Conservation (phyloP, 305 asterid genomes). For the Striga hermonthica region DNA sequence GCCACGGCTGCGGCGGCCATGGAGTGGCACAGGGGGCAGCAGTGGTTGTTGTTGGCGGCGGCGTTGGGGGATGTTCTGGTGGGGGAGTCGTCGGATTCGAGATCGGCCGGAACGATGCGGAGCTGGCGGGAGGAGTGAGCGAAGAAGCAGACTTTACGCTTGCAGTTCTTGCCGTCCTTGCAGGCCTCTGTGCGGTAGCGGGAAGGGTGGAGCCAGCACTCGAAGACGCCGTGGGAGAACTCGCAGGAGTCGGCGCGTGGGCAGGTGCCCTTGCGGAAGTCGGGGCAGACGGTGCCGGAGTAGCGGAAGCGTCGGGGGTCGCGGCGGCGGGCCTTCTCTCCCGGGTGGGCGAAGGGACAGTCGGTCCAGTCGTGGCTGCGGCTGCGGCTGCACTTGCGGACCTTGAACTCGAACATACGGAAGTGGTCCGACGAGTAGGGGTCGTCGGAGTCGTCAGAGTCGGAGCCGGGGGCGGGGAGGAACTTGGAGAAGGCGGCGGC, state of each 20-base stretch:
- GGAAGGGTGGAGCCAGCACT: constrained; percentile 81
- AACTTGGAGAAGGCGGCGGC: constrained; percentile 59
- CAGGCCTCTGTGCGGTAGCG: constrained; percentile 81
- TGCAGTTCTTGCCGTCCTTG: constrained; percentile 77
- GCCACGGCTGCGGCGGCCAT: constrained; percentile 21
- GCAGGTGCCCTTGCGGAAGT: constrained; percentile 63
- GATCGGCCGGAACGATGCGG: constrained; percentile 48
- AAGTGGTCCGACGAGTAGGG: constrained; percentile 77
- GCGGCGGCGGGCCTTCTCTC: constrained; percentile 80
- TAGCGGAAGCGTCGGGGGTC: constrained; percentile 67
- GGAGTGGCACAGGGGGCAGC: constrained; percentile 65
- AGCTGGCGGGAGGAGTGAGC: constrained; percentile 74
- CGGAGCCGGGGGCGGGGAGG: constrained; percentile 57
- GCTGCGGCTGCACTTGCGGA: constrained; percentile 73
- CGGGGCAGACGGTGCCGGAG: constrained; percentile 68
- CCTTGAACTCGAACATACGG: constrained; percentile 83
- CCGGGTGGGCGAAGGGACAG: constrained; percentile 88
- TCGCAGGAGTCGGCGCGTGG: constrained; percentile 64
- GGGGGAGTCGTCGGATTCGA: constrained; percentile 30
- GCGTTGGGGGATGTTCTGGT: constrained; percentile 12
- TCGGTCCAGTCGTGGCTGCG: constrained; percentile 95
- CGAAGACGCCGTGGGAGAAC: constrained; percentile 76
- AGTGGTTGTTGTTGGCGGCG: constrained; percentile 23
- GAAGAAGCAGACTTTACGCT: constrained; percentile 72
- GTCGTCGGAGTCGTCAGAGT: constrained; percentile 50